phyloP scores from a whole-genome alignment of 179 eudicot species.

The Gypsophila paniculata region DNA sequence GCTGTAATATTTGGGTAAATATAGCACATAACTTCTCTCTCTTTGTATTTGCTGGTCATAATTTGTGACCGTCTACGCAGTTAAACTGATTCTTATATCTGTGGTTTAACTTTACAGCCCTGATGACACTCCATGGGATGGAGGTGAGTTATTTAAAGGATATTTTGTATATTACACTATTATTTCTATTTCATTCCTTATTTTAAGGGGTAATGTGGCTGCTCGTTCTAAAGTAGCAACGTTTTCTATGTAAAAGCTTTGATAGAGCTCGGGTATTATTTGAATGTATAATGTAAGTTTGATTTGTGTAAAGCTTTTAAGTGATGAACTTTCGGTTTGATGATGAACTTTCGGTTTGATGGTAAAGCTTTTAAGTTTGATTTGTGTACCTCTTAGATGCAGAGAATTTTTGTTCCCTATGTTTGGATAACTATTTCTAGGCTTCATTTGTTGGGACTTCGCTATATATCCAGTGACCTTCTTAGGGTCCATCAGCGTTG shows the following conservation, averaged over 20 bases:
- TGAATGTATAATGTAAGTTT: no score
- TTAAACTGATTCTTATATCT: slow-evolving; percentile 16
- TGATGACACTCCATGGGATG: slow-evolving; percentile 82
- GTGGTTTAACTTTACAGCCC: slow-evolving; percentile 48
- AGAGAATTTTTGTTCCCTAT: no score
- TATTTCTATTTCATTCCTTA: background rate
- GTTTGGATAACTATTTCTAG: no score
- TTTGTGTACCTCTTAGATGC: no score
- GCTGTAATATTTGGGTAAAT: slow-evolving; percentile 81
- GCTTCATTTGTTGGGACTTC: no score
- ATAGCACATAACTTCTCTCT: background rate
- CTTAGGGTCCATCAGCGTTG: no score
- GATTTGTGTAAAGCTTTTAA: no score
- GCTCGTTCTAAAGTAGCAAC: background rate
- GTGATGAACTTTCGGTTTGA: no score
- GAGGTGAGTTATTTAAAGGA: slow-evolving; percentile 43
- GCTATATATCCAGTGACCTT: no score
- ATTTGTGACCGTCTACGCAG: background rate
- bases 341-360: background rate
- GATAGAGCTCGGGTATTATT: background rate
- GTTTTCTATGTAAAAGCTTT: background rate
- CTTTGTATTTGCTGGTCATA: background rate
- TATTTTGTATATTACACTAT: background rate
- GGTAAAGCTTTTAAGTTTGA: background rate
- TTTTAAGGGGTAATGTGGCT: background rate